phyloP scores from a whole-genome alignment of 768 basidiomycete species.

The Tricholoma bakamatsutake region DNA sequence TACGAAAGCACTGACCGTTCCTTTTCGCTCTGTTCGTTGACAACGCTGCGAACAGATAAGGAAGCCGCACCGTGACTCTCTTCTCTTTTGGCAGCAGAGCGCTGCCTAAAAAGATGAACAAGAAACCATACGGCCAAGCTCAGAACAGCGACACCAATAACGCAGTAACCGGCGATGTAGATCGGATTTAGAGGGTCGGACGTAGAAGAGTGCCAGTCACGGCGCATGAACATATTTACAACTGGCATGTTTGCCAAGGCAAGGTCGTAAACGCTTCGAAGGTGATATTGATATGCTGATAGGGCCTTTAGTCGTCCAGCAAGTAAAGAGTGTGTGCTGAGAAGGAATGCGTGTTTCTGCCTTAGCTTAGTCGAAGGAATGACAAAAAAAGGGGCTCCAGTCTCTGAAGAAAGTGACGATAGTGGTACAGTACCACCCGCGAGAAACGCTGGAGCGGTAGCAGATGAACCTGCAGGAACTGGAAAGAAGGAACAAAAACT shows the following conservation, averaged over 20 bases:
- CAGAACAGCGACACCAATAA: conserved; percentile 36
- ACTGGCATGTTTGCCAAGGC: conserved; percentile 13
- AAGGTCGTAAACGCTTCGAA: background rate
- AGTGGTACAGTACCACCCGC: background rate
- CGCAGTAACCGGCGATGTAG: conserved; percentile 46
- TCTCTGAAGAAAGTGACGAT: background rate
- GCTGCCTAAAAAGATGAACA: conserved; percentile 36
- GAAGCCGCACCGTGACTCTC: conserved; percentile 36
- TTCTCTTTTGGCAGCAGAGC: conserved; percentile 28
- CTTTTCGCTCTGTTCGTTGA: conserved; percentile 28
- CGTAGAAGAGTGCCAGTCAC: conserved; percentile 2
- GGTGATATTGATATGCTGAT: background rate
- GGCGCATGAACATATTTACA: conserved; percentile 13
- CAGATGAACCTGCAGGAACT: background rate
- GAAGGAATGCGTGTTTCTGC: conserved; percentile 3
- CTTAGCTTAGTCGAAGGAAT: background rate
- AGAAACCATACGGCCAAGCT: conserved; percentile 37
- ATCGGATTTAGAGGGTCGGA: conserved; percentile 21
- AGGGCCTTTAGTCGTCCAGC: background rate
- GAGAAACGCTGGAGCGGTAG: background rate
- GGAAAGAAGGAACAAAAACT: background rate
- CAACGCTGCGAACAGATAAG: conserved; percentile 43
- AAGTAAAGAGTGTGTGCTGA: conserved; percentile 9
- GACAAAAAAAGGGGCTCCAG: background rate
- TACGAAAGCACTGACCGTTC: conserved; percentile 8